Evolutionary conservation across 2,329 filamentous ascomycete genomes (phyloP), one percentile per base, ranked within the genome.

Genomic region (Penicillium brasilianum): DNA sequence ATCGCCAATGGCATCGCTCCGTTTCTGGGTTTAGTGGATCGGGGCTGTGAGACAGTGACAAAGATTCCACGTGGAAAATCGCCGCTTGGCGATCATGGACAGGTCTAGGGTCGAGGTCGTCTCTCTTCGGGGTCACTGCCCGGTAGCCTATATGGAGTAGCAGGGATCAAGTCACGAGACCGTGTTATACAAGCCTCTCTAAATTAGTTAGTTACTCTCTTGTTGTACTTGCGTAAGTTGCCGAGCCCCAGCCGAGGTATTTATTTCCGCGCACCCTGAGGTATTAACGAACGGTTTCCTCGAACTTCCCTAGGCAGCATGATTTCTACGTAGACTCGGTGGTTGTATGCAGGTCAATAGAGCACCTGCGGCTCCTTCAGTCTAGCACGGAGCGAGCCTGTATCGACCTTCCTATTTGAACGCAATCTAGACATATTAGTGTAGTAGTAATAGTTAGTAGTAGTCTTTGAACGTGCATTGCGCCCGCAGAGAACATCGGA

Each of bases 1-100:
- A n/a, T n/a, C 22, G 25, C 44, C 25, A 48, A 48, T 48, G 14
- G 44, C 1, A n/a, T 30, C 25, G 16, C 14, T 16, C 3, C 7
- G 2, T 30, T 14, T 3, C 44, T 7, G 25, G 16, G 10, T n/a
- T 30, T 30, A 30, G 44, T 48, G 44, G 44, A 48, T 48, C 44
- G 16, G n/a, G 25, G 44, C n/a, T n/a, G 44, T 30, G 22, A 48
- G 44, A 48, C 44, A 48, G 44, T 30, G 44, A 48, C 16, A 48
- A 48, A 36, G 30, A 51, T 36, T 51, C 49, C 49, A 51, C 49
- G 49, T 51, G 49, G 49, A 37, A 51, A 51, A 25, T 20, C 22
- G 44, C 30, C 7, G 49, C 49, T 51, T 51, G 48, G 48, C 48
- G 48, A 50, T 50, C 48, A 16, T 18, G 18, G 48, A 50, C 28